Base-by-base conservation (phyloP, 1,284 basidiomycete species). In the Porodaedalea pini region DNA sequence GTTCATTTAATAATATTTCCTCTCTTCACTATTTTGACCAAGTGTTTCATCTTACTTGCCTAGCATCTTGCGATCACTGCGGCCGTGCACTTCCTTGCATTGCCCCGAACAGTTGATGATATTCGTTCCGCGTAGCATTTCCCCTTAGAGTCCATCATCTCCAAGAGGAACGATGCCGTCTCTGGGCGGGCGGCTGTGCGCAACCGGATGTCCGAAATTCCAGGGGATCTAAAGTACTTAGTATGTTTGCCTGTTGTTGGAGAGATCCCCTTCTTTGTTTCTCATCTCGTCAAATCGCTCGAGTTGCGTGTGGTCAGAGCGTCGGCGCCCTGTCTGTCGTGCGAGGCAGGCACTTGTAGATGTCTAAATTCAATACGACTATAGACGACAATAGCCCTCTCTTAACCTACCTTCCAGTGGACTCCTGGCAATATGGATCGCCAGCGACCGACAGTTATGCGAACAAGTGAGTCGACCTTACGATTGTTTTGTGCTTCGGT, bases 371-470 rank as follows among this genome's bases (percentile, higher is more conserved):
- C 49, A 70, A 67, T 7, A 71, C 67, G 4, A 74, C 73, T 1
- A 68, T 77, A 41, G 74, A 78, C 63, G 74, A 77, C 55, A 69
- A 66, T 45, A 73, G 71, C 6, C 75, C 75, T 3, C 58, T 74
- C 11, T 69, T 78, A 39, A 53, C 61, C 6, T 77, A 75, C 59
- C 67, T 67, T 55, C 39, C 67, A 1, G 25, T 56, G 23, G 55
- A 57, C 40, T 66, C 59, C 45, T 77, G 75, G 73, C 21, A 8
- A 3, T 62, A 66, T 25, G 73, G 72, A 7, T 62, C 59, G 13
- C 63, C 65, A 19, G 41, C 56, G 11, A 56, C 53, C 32, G 70
- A 73, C 52, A 23, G 34, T 1, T 59, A 43, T 3, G 58, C 63
- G 25, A 65, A 65, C 39, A 56, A 55, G 70, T 70, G 45, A 54